Evolutionary conservation across 2,329 filamentous ascomycete species (phyloP).

Genomic region (Fusarium globosum): DNA sequence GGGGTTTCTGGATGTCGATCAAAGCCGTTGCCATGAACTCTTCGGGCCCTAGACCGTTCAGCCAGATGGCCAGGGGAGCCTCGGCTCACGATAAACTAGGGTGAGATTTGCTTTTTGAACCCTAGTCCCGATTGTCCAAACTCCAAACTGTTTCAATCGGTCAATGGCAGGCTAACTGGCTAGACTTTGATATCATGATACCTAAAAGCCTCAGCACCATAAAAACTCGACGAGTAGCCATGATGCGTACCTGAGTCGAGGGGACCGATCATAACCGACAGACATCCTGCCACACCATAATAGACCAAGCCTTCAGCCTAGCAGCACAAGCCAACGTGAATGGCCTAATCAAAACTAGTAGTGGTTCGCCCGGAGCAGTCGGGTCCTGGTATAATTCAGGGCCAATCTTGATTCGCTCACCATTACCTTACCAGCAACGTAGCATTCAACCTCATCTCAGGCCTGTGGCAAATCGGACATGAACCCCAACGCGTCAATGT

Average conservation of each 20-base stretch:
- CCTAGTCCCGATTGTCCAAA: constrained; percentile 11
- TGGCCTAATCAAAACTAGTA: constrained; percentile 23
- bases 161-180: constrained; percentile 1
- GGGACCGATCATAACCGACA: constrained; percentile 33
- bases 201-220: not conserved
- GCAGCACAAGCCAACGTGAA: constrained; percentile 4
- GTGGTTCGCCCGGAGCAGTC: constrained; percentile 31
- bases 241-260: constrained; percentile 16
- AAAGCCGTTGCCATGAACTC: constrained; percentile 22
- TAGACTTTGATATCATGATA: constrained; percentile 2
- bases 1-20: constrained; percentile 21
- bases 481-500: constrained; percentile 30
- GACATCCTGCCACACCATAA: constrained; percentile 1
- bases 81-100: constrained; percentile 17
- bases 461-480: constrained; percentile 41
- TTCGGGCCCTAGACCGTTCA: constrained; percentile 8
- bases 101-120: constrained; percentile 27
- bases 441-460: constrained; percentile 36
- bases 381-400: constrained; percentile 9
- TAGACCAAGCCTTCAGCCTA: constrained; percentile 3
- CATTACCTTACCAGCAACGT: constrained; percentile 37
- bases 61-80: constrained; percentile 10
- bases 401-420: constrained; percentile 30
- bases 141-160: not conserved
- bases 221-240: constrained; percentile 3